Percentiles rank a stretch among this genome's conserved stretches.
These are phyloP conservation scores for Penicillium sp. DNA, from an alignment of 2,329 filamentous ascomycete species.

Conservation along the genomic window DNA sequence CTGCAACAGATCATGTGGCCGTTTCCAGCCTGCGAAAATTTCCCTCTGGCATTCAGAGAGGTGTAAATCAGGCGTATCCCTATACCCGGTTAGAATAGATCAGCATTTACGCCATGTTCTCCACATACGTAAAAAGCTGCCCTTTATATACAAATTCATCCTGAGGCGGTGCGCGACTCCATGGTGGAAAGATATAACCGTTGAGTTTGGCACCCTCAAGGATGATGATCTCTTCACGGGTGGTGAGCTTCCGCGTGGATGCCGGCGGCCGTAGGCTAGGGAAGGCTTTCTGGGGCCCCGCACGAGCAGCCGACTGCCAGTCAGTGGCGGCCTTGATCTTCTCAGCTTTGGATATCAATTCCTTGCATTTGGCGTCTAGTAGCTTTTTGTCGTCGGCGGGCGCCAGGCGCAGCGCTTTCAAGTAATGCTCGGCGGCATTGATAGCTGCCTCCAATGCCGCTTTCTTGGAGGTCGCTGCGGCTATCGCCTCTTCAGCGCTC, in stretches of 20 bases:
- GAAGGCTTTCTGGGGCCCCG: conserved; percentile 18
- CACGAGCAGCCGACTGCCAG: conserved; percentile 23
- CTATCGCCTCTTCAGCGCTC: conserved; percentile 49
- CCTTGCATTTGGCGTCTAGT: conserved; percentile 60
- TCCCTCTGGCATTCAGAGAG: conserved; percentile 65
- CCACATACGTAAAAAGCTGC: conserved; percentile 55
- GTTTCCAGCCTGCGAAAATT: conserved; percentile 76
- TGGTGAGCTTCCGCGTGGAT: conserved; percentile 55
- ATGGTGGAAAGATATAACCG: conserved; percentile 74
- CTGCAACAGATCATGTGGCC: conserved; percentile 58
- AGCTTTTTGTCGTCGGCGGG: conserved; percentile 54
- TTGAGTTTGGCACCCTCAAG: conserved; percentile 70
- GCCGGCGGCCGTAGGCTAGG: conserved; percentile 39
- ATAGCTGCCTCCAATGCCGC: conserved; percentile 69
- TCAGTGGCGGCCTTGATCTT: conserved; percentile 53
- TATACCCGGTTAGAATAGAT: conserved; percentile 31
- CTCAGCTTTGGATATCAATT: conserved; percentile 64
- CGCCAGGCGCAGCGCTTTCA: conserved; percentile 61
- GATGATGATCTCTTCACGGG: conserved; percentile 66
- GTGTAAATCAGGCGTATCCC: conserved; percentile 60
- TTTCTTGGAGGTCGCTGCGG: conserved; percentile 45
- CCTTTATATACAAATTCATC: conserved; percentile 53
- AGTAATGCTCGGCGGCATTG: conserved; percentile 67
- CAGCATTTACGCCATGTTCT: conserved; percentile 12
- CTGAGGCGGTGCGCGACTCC: conserved; percentile 56